phyloP scores from a whole-genome alignment of 768 basidiomycete species.

The Mycena albidolilacea region DNA sequence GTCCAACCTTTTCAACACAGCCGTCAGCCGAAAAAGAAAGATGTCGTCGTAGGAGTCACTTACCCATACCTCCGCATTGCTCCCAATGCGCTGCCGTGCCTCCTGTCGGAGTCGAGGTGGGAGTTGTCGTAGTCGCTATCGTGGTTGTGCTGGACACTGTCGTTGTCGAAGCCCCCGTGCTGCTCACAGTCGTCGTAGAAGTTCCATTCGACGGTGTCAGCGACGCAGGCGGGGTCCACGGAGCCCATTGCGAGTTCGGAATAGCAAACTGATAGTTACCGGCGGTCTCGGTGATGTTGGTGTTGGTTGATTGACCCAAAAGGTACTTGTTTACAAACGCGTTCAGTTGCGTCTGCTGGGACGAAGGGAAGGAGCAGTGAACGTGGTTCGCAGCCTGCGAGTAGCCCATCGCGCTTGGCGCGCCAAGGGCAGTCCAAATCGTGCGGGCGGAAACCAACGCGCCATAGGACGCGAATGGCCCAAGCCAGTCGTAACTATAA shows the following conservation, averaged over 20 bases:
- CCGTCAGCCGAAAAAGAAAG: background rate
- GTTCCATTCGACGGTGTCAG: constrained; percentile 15
- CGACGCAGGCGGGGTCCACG: constrained; percentile 31
- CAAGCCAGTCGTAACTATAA: constrained; percentile 56
- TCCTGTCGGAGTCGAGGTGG: constrained; percentile 17
- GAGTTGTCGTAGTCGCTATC: background rate
- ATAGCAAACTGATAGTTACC: constrained; percentile 44
- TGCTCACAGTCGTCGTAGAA: constrained; percentile 18
- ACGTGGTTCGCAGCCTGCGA: constrained; percentile 67
- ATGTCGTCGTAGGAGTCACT: background rate
- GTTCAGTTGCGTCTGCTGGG: constrained; percentile 59
- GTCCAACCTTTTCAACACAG: constrained; percentile 15
- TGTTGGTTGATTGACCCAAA: constrained; percentile 62
- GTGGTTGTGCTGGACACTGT: background rate
- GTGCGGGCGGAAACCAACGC: constrained; percentile 66
- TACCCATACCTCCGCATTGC: constrained; percentile 30
- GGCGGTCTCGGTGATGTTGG: constrained; percentile 62
- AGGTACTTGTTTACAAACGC: constrained; percentile 73
- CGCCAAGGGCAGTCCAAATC: constrained; percentile 66
- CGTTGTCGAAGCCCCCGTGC: background rate
- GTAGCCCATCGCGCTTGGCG: constrained; percentile 63
- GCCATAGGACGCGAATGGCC: constrained; percentile 64
- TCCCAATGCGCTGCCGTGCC: constrained; percentile 27
- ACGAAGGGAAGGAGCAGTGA: constrained; percentile 70
- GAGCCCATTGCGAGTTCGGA: constrained; percentile 41